Percentiles rank a stretch among this genome's conserved stretches.
These are phyloP conservation scores for Xylariales sp. DNA, from an alignment of 2,329 filamentous ascomycete genomes.

Conservation along the genomic window DNA sequence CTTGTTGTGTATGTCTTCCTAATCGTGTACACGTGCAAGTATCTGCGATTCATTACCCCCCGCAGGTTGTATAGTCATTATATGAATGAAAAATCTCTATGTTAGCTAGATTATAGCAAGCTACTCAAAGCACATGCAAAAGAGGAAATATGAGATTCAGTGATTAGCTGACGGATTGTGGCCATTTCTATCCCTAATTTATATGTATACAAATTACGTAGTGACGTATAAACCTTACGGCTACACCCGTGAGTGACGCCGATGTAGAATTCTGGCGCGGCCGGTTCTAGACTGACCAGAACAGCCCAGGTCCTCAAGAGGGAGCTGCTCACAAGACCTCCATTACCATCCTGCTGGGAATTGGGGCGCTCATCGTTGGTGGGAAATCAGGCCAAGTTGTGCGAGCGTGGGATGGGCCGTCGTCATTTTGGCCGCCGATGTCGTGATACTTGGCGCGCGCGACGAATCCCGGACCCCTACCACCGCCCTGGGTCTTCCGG, in stretches of 20 bases:
- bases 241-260: not conserved
- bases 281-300: not conserved
- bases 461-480: conserved; percentile 19
- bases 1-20: not conserved
- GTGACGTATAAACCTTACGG: not conserved
- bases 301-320: not conserved
- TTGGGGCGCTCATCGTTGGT: not conserved
- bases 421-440: conserved; percentile 32
- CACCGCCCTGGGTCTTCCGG: not conserved
- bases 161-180: not conserved
- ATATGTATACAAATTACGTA: not conserved
- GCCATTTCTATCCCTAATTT: too few species aligned
- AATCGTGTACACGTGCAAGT: not conserved
- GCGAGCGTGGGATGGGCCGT: conserved; percentile 24
- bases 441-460: conserved; percentile 36
- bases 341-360: conserved; percentile 19
- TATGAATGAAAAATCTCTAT: too few species aligned
- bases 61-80: too few species aligned
- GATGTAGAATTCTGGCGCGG: not conserved
- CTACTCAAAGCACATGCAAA: not conserved
- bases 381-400: not conserved
- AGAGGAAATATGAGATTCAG: not conserved
- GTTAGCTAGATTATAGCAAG: not conserved
- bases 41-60: not conserved
- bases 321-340: conserved; percentile 11